Conservation (phyloP, 106 monocot species). For the Dendrobium chrysotoxum region DNA sequence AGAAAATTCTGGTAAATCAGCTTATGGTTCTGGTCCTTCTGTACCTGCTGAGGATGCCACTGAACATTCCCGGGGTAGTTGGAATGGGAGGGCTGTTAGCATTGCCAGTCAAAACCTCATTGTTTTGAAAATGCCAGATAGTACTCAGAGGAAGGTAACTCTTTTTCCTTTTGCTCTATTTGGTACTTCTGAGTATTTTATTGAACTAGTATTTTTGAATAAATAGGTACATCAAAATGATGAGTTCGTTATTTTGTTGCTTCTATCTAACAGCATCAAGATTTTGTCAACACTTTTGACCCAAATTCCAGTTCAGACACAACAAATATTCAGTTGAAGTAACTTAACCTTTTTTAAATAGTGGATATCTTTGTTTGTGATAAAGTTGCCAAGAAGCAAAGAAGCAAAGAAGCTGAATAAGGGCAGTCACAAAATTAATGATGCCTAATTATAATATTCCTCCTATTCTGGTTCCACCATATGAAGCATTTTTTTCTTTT, state of each 20-base stretch:
- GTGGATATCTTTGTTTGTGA: neutral
- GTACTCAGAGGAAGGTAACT: constrained; percentile 78
- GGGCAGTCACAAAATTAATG: neutral
- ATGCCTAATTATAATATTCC: neutral
- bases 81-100: constrained; percentile 38
- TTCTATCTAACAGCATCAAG: neutral
- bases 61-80: constrained; percentile 56
- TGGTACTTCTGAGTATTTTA: neutral
- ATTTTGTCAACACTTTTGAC: neutral
- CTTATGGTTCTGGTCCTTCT: constrained; percentile 39
- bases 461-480: too few relatives aligned
- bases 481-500: too few relatives aligned
- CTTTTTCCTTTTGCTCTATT: constrained; percentile 3
- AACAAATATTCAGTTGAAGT: neutral
- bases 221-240: neutral
- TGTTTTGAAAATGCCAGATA: constrained; percentile 54
- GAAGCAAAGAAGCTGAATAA: neutral
- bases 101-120: constrained; percentile 16
- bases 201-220: neutral
- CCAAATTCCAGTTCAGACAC: neutral
- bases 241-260: neutral
- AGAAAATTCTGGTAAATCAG: constrained; percentile 33
- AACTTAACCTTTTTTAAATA: neutral
- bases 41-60: constrained; percentile 32
- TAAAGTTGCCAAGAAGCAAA: neutral